phyloP scores from a whole-genome alignment of 768 basidiomycete genomes.

The Serendipita vermifera region DNA sequence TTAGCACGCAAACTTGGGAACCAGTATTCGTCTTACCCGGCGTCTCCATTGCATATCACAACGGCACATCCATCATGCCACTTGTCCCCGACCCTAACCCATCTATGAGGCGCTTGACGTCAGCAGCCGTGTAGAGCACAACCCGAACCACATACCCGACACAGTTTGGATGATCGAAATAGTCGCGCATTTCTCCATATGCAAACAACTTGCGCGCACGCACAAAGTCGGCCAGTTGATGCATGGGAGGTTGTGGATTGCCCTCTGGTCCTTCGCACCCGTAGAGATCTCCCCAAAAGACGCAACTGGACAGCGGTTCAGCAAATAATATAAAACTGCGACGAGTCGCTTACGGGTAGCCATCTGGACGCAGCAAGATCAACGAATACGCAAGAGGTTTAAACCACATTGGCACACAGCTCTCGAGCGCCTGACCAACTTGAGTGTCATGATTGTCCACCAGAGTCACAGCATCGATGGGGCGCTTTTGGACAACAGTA shows the following conservation, averaged over 20 bases:
- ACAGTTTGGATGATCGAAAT: constrained; percentile 18
- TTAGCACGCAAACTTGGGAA: not conserved
- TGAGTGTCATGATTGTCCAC: constrained; percentile 19
- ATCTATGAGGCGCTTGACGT: constrained; percentile 1
- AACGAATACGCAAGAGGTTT: constrained; percentile 18
- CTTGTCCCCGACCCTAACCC: constrained; percentile 16
- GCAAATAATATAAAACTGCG: not conserved
- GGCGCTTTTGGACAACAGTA: constrained; percentile 25
- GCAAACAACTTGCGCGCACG: constrained; percentile 16
- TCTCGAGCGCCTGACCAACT: constrained; percentile 16
- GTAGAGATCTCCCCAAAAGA: constrained; percentile 17
- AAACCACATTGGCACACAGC: constrained; percentile 16
- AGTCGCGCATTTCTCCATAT: constrained; percentile 16
- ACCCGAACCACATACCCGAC: constrained; percentile 7
- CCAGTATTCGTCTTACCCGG: constrained; percentile 10
- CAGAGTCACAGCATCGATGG: constrained; percentile 27
- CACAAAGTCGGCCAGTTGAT: constrained; percentile 15
- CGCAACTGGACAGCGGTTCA: constrained; percentile 11
- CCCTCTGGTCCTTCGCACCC: constrained; percentile 12
- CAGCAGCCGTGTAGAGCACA: not conserved
- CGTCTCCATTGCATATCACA: constrained; percentile 16
- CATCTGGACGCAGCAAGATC: constrained; percentile 16
- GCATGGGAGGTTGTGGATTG: constrained; percentile 14
- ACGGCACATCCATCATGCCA: constrained; percentile 16
- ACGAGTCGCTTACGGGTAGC: constrained; percentile 15